These are phyloP conservation scores for Pezicula carpinea DNA, from an alignment of 2,329 filamentous ascomycete genomes.

Conservation along the genomic window DNA sequence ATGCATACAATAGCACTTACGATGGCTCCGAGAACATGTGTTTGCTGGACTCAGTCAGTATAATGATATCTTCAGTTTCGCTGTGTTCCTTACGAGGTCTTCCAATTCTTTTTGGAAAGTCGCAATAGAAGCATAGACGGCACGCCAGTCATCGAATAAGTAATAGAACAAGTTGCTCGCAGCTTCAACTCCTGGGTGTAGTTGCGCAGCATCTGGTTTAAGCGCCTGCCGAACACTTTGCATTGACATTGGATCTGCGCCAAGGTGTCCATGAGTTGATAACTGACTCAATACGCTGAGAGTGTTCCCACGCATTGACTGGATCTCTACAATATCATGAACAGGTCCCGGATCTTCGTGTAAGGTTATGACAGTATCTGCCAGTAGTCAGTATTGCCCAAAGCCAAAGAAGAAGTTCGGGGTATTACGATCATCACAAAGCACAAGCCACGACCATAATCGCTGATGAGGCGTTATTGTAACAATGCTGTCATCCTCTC, in stretches of 20 bases:
- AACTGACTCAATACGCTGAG: constrained; percentile 57
- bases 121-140: constrained; percentile 51
- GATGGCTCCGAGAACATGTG: constrained; percentile 23
- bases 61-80: constrained; percentile 1
- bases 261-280: constrained; percentile 43
- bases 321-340: constrained; percentile 24
- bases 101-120: constrained; percentile 41
- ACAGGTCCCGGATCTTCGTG: constrained; percentile 49
- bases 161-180: constrained; percentile 62
- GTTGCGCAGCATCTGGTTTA: constrained; percentile 23
- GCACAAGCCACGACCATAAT: constrained; percentile 67
- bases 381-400: constrained; percentile 1
- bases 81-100: constrained; percentile 36
- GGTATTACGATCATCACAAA: constrained; percentile 58
- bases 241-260: constrained; percentile 23
- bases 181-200: constrained; percentile 37
- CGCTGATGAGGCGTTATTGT: constrained; percentile 34
- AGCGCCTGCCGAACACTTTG: constrained; percentile 25
- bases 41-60: constrained; percentile 9
- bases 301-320: constrained; percentile 47
- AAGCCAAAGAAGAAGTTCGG: not conserved
- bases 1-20: constrained; percentile 10
- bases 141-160: constrained; percentile 61
- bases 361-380: constrained; percentile 65
- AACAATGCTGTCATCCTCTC: constrained; percentile 32